Percentiles rank a stretch among this genome's conserved stretches.
Conservation (phyloP, 805 yeast species). For the Blastobotrys parvus region DNA sequence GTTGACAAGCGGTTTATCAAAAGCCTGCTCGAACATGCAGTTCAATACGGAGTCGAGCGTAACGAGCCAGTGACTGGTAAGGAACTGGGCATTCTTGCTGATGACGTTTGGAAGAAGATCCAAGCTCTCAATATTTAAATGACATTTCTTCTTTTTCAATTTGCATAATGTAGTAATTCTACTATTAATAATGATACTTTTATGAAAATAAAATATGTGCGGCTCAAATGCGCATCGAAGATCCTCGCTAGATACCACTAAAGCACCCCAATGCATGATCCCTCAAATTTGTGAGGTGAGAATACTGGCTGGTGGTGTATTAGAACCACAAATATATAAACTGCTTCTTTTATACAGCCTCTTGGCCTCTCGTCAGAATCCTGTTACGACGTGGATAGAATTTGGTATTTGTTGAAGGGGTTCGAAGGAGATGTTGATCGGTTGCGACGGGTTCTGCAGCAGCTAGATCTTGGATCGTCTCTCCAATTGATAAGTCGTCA, state of each 20-base stretch:
- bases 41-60: constrained; percentile 54
- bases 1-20: constrained; percentile 59
- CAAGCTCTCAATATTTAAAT: constrained; percentile 7
- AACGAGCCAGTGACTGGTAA: constrained; percentile 33
- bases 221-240: too few relatives aligned
- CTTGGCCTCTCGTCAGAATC: too few relatives aligned
- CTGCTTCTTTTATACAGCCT: too few relatives aligned
- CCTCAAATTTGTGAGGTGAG: too few relatives aligned
- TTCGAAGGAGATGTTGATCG: neutral
- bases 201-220: too few relatives aligned
- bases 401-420: neutral
- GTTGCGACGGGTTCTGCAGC: neutral
- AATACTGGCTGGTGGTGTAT: too few relatives aligned
- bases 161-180: neutral
- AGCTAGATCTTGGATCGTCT: neutral
- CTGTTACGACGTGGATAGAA: too few relatives aligned
- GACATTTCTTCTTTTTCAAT: neutral
- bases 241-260: too few relatives aligned
- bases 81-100: constrained; percentile 41
- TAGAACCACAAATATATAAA: too few relatives aligned
- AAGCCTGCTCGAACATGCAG: constrained; percentile 69
- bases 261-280: too few relatives aligned
- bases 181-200: too few relatives aligned
- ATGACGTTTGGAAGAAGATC: constrained; percentile 52
- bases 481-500: too few relatives aligned